Percentiles rank a stretch among this genome's conserved stretches.
phyloP scores from a whole-genome alignment of 371 early-diverging fungal genomes.

The Saksenaea oblongispora region DNA sequence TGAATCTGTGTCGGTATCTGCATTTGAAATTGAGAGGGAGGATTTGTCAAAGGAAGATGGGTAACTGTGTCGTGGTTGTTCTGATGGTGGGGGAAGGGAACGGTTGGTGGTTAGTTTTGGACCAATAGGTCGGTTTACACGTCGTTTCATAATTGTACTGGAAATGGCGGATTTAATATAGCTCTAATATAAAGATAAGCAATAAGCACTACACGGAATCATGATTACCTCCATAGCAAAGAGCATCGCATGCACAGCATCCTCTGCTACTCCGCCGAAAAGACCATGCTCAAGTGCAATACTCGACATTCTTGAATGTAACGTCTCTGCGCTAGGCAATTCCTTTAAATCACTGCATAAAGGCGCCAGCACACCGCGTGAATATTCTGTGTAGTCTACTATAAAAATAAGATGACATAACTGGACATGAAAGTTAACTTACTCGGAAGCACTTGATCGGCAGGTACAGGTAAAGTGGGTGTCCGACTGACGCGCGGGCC shows the following conservation, averaged over 20 bases:
- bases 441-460: slow-evolving; percentile 55
- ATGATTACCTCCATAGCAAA: slow-evolving; percentile 70
- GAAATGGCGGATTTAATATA: slow-evolving; percentile 75
- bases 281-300: slow-evolving; percentile 75
- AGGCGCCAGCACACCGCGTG: slow-evolving; percentile 70
- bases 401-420: not conserved
- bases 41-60: slow-evolving; percentile 10
- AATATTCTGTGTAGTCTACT: slow-evolving; percentile 62
- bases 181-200: slow-evolving; percentile 33
- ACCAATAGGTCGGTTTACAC: slow-evolving; percentile 70
- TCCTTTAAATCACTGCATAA: slow-evolving; percentile 73
- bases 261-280: slow-evolving; percentile 66
- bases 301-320: slow-evolving; percentile 73
- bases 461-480: slow-evolving; percentile 46
- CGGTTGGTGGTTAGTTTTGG: slow-evolving; percentile 19
- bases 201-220: not conserved
- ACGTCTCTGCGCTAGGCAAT: slow-evolving; percentile 66
- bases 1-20: not conserved
- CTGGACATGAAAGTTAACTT: not conserved
- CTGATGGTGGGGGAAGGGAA: slow-evolving; percentile 16
- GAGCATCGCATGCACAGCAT: slow-evolving; percentile 67
- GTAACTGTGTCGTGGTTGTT: not conserved
- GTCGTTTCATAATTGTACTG: slow-evolving; percentile 67
- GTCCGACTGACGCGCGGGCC: slow-evolving; percentile 50
- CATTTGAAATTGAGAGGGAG: not conserved